These are phyloP conservation scores for Chalciporus pseudorubinellus DNA, from an alignment of 768 basidiomycete species.

Conservation along the genomic window DNA sequence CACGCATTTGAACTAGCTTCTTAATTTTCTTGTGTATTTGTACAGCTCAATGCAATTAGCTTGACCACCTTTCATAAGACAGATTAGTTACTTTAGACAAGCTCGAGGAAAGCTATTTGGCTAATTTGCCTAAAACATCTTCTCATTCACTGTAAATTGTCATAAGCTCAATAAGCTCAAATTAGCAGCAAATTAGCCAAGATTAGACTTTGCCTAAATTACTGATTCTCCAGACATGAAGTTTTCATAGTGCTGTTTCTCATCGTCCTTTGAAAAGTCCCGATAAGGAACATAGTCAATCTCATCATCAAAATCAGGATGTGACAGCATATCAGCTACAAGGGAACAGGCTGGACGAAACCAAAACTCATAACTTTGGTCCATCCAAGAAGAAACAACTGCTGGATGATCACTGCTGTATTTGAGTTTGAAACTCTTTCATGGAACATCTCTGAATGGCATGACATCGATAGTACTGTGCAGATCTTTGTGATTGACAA, in stretches of 20 bases:
- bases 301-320: slow-evolving; percentile 21
- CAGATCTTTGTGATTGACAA: slow-evolving; percentile 4
- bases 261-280: slow-evolving; percentile 1
- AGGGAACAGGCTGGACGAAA: slow-evolving; percentile 18
- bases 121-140: too few relatives aligned
- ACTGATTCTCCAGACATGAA: too few relatives aligned
- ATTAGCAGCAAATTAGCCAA: too few relatives aligned
- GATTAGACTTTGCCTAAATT: too few relatives aligned
- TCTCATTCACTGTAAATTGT: too few relatives aligned
- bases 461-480: slow-evolving; percentile 33
- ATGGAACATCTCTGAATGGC: slow-evolving; percentile 34
- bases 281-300: slow-evolving; percentile 20
- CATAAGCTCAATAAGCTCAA: too few relatives aligned
- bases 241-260: neutral
- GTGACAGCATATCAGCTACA: slow-evolving; percentile 17
- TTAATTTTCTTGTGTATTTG: too few relatives aligned
- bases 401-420: slow-evolving; percentile 20
- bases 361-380: slow-evolving; percentile 25
- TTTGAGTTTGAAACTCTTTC: slow-evolving; percentile 32
- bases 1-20: too few relatives aligned
- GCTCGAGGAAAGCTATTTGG: too few relatives aligned
- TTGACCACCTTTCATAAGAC: too few relatives aligned
- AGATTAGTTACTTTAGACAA: too few relatives aligned
- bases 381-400: slow-evolving; percentile 23
- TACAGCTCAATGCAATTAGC: too few relatives aligned